Percentiles rank a stretch among this genome's conserved stretches.
These are phyloP conservation scores for Alnus glutinosa DNA, from an alignment of 306 rosid species.

Conservation along the genomic window DNA sequence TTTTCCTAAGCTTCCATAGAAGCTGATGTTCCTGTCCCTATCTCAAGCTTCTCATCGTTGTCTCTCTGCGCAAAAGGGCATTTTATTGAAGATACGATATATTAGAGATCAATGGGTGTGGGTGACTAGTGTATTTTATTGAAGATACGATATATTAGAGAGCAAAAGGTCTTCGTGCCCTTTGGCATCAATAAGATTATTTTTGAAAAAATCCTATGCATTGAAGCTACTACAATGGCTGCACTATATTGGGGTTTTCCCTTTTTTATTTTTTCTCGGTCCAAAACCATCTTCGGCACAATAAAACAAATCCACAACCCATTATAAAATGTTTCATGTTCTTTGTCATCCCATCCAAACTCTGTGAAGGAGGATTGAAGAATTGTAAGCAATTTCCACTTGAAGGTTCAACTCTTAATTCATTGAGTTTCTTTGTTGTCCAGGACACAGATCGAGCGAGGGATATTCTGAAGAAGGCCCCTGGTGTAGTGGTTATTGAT, in stretches of 20 bases:
- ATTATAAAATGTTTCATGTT: background rate
- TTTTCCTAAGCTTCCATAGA: too few species aligned
- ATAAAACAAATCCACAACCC: background rate
- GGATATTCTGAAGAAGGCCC: conserved; percentile 67
- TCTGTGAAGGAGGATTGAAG: background rate
- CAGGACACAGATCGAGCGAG: conserved; percentile 83
- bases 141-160: too few species aligned
- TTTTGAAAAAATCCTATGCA: background rate
- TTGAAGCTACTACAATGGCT: background rate
- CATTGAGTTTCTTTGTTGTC: conserved; percentile 14
- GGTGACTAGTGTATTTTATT: too few species aligned
- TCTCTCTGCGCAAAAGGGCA: too few species aligned
- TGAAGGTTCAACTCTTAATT: background rate
- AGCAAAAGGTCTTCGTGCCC: too few species aligned
- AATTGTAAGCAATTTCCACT: background rate
- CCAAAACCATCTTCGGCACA: background rate
- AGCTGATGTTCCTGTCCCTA: too few species aligned
- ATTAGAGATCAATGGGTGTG: too few species aligned
- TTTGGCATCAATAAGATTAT: too few species aligned
- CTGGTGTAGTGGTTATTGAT: conserved; percentile 88
- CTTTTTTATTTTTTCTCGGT: background rate
- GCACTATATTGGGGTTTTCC: background rate
- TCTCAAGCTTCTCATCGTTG: too few species aligned
- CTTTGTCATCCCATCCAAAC: background rate
- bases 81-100: too few species aligned